Evolutionary conservation across 257 asterid genomes (phyloP).

Genomic region (Solanum gandarillasii): DNA sequence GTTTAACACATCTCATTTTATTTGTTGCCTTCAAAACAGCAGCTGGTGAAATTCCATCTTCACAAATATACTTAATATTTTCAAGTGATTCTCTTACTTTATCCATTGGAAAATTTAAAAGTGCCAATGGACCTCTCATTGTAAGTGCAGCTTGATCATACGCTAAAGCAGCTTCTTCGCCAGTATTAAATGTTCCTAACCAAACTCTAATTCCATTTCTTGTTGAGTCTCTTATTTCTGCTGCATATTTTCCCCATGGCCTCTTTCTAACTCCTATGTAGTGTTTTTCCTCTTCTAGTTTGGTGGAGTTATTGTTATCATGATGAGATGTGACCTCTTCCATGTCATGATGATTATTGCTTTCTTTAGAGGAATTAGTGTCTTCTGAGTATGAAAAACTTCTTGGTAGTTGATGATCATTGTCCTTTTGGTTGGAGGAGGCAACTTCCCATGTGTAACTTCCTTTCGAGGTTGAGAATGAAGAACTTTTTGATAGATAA

Average conservation of each 20-base stretch:
- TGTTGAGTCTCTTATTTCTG: constrained; percentile 35
- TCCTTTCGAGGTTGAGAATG: neutral
- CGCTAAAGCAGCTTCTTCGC: constrained; percentile 27
- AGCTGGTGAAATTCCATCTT: constrained; percentile 24
- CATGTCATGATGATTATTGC: neutral
- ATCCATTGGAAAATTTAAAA: constrained; percentile 14
- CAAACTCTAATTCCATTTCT: constrained; percentile 32
- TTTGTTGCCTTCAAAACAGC: constrained; percentile 19
- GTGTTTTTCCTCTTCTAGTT: neutral
- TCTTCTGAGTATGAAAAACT: too few relatives aligned
- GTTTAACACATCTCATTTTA: constrained; percentile 7
- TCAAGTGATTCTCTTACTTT: constrained; percentile 17
- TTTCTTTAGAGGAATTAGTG: neutral
- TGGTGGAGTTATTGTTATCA: neutral
- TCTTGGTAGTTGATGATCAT: neutral
- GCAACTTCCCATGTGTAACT: neutral
- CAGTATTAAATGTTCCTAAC: constrained; percentile 26
- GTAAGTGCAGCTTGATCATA: constrained; percentile 35
- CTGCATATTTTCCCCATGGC: constrained; percentile 33
- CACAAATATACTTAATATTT: neutral
- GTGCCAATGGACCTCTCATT: constrained; percentile 15
- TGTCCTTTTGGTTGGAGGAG: too few relatives aligned
- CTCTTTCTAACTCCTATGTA: constrained; percentile 21
- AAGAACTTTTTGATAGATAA: neutral
- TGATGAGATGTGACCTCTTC: neutral